Evolutionary conservation across 2,329 filamentous ascomycete species (phyloP).

Genomic region (Fusarium mexicanum): DNA sequence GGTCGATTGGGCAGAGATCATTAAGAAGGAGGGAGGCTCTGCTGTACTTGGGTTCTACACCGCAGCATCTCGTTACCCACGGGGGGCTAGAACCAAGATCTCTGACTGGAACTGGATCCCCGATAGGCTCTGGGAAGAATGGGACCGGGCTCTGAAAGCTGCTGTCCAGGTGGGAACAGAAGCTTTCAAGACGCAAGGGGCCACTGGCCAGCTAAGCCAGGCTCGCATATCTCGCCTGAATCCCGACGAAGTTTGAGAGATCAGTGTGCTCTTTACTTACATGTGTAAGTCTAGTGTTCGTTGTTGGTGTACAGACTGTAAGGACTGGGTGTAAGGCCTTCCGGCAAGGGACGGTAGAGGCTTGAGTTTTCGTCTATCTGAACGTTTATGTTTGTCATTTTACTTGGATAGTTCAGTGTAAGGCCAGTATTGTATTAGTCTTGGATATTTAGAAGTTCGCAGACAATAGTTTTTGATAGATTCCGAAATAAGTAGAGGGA

Average conservation of each 20-base stretch:
- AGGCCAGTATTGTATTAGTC: not conserved
- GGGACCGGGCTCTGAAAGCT: not conserved
- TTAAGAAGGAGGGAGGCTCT: not conserved
- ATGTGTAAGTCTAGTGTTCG: not conserved
- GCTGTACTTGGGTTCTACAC: not conserved
- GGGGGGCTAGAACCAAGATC: not conserved
- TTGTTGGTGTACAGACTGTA: no score
- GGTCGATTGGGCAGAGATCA: not conserved
- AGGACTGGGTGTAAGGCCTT: not conserved
- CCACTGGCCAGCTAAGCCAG: not conserved
- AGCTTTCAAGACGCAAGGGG: not conserved
- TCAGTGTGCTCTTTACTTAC: not conserved
- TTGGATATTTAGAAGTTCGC: not conserved
- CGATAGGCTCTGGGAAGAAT: not conserved
- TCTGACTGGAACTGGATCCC: not conserved
- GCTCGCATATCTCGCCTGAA: not conserved
- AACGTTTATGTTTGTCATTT: not conserved
- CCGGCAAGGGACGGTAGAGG: not conserved
- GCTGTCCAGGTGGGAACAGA: not conserved
- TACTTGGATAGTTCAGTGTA: not conserved
- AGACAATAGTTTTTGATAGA: no score
- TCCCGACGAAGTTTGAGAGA: not conserved
- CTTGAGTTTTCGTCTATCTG: not conserved
- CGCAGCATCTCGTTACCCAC: not conserved
- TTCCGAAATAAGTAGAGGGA: accelerated